These are phyloP conservation scores for Bauhinia variegata DNA, from an alignment of 306 rosid genomes.

Conservation along the genomic window DNA sequence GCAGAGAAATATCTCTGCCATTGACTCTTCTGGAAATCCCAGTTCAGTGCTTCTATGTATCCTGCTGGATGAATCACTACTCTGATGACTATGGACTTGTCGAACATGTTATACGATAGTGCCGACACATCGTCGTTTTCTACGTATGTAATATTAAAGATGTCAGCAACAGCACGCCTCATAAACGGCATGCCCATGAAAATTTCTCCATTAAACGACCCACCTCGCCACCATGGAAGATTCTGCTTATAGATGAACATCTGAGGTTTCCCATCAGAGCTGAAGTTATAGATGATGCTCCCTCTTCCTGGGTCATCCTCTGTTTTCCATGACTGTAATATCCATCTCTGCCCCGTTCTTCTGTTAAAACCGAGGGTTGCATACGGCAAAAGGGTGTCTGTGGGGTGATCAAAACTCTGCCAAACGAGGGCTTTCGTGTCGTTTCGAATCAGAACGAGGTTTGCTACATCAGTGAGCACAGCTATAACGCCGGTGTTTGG, in stretches of 20 bases:
- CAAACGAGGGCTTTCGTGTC: slow-evolving; percentile 10
- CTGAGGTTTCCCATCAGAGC: not conserved
- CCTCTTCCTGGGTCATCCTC: slow-evolving; percentile 24
- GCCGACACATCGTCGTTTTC: not conserved
- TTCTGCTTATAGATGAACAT: not conserved
- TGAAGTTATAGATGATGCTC: not conserved
- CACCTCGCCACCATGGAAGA: slow-evolving; percentile 2
- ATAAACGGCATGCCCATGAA: not conserved
- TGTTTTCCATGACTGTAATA: slow-evolving; percentile 28
- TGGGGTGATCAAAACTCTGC: slow-evolving; percentile 48
- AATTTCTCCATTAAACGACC: slow-evolving; percentile 13
- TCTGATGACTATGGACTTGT: slow-evolving; percentile 1
- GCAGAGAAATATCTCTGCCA: slow-evolving; percentile 55
- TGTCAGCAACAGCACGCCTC: not conserved
- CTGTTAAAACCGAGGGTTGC: slow-evolving; percentile 12
- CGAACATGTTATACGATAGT: slow-evolving; percentile 28
- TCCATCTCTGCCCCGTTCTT: slow-evolving; percentile 1
- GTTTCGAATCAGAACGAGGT: not conserved
- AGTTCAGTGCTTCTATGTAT: slow-evolving; percentile 1
- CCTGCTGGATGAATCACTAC: slow-evolving; percentile 39
- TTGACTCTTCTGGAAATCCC: slow-evolving; percentile 43
- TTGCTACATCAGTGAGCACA: not conserved
- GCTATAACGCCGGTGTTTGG: not conserved
- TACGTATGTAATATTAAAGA: slow-evolving; percentile 20
- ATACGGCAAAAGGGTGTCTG: slow-evolving; percentile 24